Conservation (phyloP, 2,329 filamentous ascomycete genomes). For the Cladophialophora carrionii region DNA sequence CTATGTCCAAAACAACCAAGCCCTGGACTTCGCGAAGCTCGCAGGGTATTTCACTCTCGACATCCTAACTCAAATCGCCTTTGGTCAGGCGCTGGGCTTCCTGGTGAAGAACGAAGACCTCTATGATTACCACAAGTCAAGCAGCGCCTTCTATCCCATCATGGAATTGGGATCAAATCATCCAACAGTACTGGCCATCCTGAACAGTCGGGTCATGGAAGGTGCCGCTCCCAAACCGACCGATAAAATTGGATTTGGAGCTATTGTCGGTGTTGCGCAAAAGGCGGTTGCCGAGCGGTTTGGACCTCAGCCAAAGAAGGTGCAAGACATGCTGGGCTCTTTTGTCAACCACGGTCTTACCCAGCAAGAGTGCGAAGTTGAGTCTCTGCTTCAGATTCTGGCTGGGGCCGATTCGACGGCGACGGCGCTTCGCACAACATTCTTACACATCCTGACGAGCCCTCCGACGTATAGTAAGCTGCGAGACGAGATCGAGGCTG, state of each 20-base stretch:
- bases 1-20: slow-evolving; percentile 20
- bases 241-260: slow-evolving; percentile 28
- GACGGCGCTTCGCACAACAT: slow-evolving; percentile 18
- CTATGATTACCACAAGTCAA: slow-evolving; percentile 27
- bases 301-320: slow-evolving; percentile 27
- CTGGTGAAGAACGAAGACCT: slow-evolving; percentile 30
- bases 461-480: slow-evolving; percentile 27
- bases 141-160: slow-evolving; percentile 24
- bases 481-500: slow-evolving; percentile 25
- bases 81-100: slow-evolving; percentile 27
- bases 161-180: slow-evolving; percentile 27
- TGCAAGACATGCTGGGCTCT: slow-evolving; percentile 41
- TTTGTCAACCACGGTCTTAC: slow-evolving; percentile 40
- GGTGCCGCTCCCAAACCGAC: slow-evolving; percentile 24
- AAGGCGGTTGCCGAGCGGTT: slow-evolving; percentile 36
- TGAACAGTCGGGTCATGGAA: slow-evolving; percentile 25
- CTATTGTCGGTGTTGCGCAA: slow-evolving; percentile 31
- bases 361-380: slow-evolving; percentile 16
- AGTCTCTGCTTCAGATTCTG: slow-evolving; percentile 28
- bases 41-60: slow-evolving; percentile 32
- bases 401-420: slow-evolving; percentile 24
- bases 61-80: slow-evolving; percentile 31
- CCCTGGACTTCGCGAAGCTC: slow-evolving; percentile 26
- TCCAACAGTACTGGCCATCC: slow-evolving; percentile 16
- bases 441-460: slow-evolving; percentile 22